Percentiles rank a stretch among this genome's conserved stretches.
phyloP scores from a whole-genome alignment of 2,329 filamentous ascomycete species.

The Sarocladium oryzae region DNA sequence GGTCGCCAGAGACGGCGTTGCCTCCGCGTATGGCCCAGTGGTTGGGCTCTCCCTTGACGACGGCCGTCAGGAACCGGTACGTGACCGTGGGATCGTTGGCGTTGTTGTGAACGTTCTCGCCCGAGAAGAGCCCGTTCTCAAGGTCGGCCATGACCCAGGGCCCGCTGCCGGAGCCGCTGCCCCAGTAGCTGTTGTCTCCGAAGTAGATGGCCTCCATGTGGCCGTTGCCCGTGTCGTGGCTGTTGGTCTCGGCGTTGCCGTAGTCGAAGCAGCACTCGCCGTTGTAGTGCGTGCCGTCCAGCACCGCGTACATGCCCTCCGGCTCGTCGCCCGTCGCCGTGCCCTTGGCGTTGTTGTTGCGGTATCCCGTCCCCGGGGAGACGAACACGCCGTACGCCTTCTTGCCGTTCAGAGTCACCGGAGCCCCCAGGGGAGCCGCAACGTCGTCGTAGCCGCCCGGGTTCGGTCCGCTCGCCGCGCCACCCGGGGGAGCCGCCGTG shows the following conservation, averaged over 20 bases:
- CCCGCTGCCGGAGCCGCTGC: slow-evolving; percentile 48
- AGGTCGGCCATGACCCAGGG: slow-evolving; percentile 66
- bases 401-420: slow-evolving; percentile 51
- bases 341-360: slow-evolving; percentile 47
- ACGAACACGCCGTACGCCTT: slow-evolving; percentile 60
- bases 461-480: slow-evolving; percentile 51
- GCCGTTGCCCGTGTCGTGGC: slow-evolving; percentile 48
- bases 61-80: slow-evolving; percentile 48
- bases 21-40: slow-evolving; percentile 54
- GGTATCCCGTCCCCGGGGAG: slow-evolving; percentile 55
- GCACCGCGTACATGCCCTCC: slow-evolving; percentile 53
- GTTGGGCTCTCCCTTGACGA: slow-evolving; percentile 49
- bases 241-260: slow-evolving; percentile 48
- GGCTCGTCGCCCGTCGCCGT: slow-evolving; percentile 47
- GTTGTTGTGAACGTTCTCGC: slow-evolving; percentile 38
- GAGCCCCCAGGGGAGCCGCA: slow-evolving; percentile 52
- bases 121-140: slow-evolving; percentile 60
- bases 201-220: slow-evolving; percentile 67
- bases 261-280: slow-evolving; percentile 50
- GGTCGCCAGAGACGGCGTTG: slow-evolving; percentile 44
- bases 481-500: slow-evolving; percentile 51
- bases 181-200: slow-evolving; percentile 48
- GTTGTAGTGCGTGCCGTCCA: slow-evolving; percentile 56
- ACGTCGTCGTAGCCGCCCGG: slow-evolving; percentile 52
- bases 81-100: slow-evolving; percentile 43